Conservation (phyloP, 768 basidiomycete species). For the Tremella fuciformis region DNA sequence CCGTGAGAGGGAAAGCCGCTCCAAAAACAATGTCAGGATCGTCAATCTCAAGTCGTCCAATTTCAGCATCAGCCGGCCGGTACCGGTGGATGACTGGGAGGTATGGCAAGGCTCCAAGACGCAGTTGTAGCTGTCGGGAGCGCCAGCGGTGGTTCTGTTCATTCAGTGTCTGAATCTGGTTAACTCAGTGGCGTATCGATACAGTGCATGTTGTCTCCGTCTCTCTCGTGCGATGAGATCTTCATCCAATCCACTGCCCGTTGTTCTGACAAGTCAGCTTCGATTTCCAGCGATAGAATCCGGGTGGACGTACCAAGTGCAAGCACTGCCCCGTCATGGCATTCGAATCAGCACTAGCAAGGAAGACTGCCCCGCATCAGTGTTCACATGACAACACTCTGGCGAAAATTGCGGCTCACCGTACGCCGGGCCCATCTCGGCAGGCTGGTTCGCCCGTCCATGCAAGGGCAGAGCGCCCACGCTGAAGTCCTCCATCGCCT, state of each 20-base stretch:
- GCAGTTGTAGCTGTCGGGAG: no score
- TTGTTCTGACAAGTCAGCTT: constrained; percentile 35
- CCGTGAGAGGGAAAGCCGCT: neutral
- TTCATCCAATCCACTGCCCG: constrained; percentile 49
- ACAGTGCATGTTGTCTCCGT: no score
- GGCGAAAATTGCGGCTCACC: constrained; percentile 39
- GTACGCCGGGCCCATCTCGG: constrained; percentile 59
- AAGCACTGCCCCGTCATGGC: constrained; percentile 48
- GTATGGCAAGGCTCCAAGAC: no score
- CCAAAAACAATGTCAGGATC: neutral
- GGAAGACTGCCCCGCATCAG: constrained; percentile 28
- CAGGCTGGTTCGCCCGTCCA: constrained; percentile 59
- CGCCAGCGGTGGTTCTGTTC: no score
- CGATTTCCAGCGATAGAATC: neutral
- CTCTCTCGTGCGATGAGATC: neutral
- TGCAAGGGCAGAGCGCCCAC: constrained; percentile 57
- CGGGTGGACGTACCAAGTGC: constrained; percentile 41
- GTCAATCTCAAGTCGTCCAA: no score
- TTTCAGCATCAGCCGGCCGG: no score
- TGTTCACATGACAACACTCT: neutral
- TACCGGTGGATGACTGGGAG: no score
- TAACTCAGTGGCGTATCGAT: no score
- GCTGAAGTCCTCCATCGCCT: constrained; percentile 61
- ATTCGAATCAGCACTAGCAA: constrained; percentile 40
- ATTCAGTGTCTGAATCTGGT: no score